Evolutionary conservation across 2,329 filamentous ascomycete genomes (phyloP).

Genomic region (Pochonia chlamydosporia): DNA sequence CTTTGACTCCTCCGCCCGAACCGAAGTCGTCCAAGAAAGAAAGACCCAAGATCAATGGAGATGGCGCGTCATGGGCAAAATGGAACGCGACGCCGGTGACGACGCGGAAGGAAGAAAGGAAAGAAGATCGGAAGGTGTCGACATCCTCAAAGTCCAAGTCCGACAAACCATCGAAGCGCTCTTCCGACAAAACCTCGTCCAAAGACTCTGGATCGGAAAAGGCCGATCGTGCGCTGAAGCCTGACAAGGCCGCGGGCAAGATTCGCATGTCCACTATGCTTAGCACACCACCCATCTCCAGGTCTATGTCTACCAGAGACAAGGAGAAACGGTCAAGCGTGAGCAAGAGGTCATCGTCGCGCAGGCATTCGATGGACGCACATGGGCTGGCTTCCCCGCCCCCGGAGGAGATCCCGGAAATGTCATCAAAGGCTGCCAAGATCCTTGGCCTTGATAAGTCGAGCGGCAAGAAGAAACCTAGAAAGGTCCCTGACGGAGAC

Average conservation of each 20-base stretch:
- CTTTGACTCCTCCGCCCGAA: conserved; percentile 47
- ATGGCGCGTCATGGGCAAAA: conserved; percentile 66
- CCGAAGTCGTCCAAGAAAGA: conserved; percentile 65
- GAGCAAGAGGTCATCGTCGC: conserved; percentile 57
- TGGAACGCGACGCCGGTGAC: conserved; percentile 57
- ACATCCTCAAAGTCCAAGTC: conserved; percentile 59
- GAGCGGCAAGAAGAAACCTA: conserved; percentile 36
- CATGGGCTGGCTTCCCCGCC: conserved; percentile 66
- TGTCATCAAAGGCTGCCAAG: conserved; percentile 73
- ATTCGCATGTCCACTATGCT: conserved; percentile 59
- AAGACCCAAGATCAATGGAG: conserved; percentile 68
- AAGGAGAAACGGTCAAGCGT: conserved; percentile 44
- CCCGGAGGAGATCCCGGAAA: conserved; percentile 58
- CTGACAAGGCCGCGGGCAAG: conserved; percentile 44
- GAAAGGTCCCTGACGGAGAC: conserved; percentile 42
- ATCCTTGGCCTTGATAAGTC: conserved; percentile 56
- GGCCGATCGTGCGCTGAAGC: conserved; percentile 42
- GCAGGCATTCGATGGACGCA: conserved; percentile 62
- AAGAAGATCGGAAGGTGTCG: conserved; percentile 14
- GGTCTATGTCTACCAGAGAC: conserved; percentile 63
- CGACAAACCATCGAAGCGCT: conserved; percentile 53
- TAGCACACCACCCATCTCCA: conserved; percentile 59
- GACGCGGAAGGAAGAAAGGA: conserved; percentile 37
- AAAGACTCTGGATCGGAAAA: conserved; percentile 72
- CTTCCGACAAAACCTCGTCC: conserved; percentile 50